A percentile compares a stretch with the other conserved stretches of the same genome.
Conservation (phyloP, 495 filamentous ascomycete species). For the Penicillium salamii region DNA sequence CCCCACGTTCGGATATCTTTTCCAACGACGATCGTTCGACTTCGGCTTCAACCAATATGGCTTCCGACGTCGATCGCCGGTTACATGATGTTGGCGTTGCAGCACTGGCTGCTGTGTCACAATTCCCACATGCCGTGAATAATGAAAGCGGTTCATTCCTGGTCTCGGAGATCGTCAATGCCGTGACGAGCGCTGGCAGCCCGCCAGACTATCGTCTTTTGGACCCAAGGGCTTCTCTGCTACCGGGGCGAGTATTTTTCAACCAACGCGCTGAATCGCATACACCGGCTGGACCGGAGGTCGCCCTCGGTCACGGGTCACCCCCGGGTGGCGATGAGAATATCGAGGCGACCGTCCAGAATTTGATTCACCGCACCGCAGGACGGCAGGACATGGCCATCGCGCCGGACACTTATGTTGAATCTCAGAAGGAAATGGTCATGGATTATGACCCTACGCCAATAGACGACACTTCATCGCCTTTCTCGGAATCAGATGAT, state of each 20-base stretch:
- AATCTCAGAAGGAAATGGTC: constrained; percentile 18
- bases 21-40: background rate
- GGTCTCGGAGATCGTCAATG: constrained; percentile 32
- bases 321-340: constrained; percentile 10
- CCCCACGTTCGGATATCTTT: constrained; percentile 4
- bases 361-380: constrained; percentile 15
- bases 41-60: constrained; percentile 4
- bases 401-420: constrained; percentile 21
- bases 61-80: constrained; percentile 17
- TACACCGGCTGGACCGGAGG: constrained; percentile 15
- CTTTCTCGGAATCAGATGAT: constrained; percentile 17
- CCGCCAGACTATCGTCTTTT: constrained; percentile 4
- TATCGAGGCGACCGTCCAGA: constrained; percentile 21
- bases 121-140: constrained; percentile 25
- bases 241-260: constrained; percentile 4
- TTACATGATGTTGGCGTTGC: constrained; percentile 29
- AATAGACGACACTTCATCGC: constrained; percentile 12
- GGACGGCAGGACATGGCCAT: constrained; percentile 20
- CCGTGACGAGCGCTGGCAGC: constrained; percentile 15
- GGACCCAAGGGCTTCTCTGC: constrained; percentile 1
- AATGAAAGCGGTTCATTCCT: constrained; percentile 16
- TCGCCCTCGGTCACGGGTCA: constrained; percentile 4
- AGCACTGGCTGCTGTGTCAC: constrained; percentile 36
- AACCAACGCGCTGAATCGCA: constrained; percentile 24
- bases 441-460: constrained; percentile 29